Evolutionary conservation across 768 basidiomycete species (phyloP), one percentile per base, ranked within the genome.

Genomic region (Tricholoma matsutake): DNA sequence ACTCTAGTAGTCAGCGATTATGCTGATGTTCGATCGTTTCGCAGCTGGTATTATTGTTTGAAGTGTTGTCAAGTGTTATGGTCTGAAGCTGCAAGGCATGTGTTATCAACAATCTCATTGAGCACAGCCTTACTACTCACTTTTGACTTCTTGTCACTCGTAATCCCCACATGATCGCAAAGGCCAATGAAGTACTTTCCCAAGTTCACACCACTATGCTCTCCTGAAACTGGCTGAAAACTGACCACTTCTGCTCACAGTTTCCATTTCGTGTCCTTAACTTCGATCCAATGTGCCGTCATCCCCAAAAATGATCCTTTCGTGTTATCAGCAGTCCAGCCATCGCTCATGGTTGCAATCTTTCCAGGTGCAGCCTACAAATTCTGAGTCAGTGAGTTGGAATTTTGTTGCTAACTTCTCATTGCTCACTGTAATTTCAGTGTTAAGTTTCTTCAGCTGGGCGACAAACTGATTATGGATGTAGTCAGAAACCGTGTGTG

Each of bases 201-300:
- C 0, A 75, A 59, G 32, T 74, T 74, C 4, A 64, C n/a, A 6
- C 73, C 69, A 52, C 29, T 59, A 45, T 75, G 73, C 2, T 39
- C 58, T 0, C 73, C 68, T 35, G 45, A 62, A 0, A 75, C 60
- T 1, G 25, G 53, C 25, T 61, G 52, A 51, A 73, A 69, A 4
- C 63, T 68, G 4, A 73, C 35, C 0, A 73, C 72, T 16, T 66
- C 62, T 3, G 45, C n/a, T 8, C 54, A 18, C 4, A 75, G 34
- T 8, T 10, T 61, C 73, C 73, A 75, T 10, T 62, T 56, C 25
- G 57, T 13, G 16, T 57, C 55, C 22, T 52, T 47, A n/a, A 67
- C 60, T 0, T 70, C 57, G 34, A 75, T 70, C 71, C 65, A 68
- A 59, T 68, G 67, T 13, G 56, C 65, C 6, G 63, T 68, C 63